phyloP scores from a whole-genome alignment of 768 basidiomycete species.

The Hypholoma sublateritium region DNA sequence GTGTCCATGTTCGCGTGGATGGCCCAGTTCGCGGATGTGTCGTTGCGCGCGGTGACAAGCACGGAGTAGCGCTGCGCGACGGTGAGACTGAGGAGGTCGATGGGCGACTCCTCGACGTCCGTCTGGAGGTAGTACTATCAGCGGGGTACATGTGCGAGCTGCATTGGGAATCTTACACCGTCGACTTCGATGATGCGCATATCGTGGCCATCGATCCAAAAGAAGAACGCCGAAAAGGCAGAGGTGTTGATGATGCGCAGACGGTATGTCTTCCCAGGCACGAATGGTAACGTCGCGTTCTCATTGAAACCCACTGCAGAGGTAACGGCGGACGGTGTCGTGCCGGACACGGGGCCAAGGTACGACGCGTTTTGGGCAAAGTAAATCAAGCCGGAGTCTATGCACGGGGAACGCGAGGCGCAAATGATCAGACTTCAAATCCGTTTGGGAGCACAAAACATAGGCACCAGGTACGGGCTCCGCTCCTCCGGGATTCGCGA shows the following conservation, averaged over 20 bases:
- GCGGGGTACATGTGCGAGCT: neutral
- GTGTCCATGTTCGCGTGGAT: conserved; percentile 92
- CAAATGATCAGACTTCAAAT: no score
- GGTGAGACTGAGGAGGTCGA: conserved; percentile 70
- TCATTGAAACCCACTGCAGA: conserved; percentile 80
- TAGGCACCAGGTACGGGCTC: conserved; percentile 78
- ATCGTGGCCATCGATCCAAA: conserved; percentile 88
- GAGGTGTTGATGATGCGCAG: conserved; percentile 85
- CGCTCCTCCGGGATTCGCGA: conserved; percentile 76
- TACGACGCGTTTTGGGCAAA: conserved; percentile 77
- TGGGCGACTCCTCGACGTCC: conserved; percentile 73
- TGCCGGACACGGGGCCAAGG: conserved; percentile 55
- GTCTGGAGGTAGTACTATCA: conserved; percentile 39
- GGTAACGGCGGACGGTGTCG: conserved; percentile 46
- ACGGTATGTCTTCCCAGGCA: conserved; percentile 87
- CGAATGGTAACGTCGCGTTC: conserved; percentile 81
- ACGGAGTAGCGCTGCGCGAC: conserved; percentile 94
- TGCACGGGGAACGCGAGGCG: no score
- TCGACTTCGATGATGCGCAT: conserved; percentile 86
- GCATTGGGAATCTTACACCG: conserved; percentile 49
- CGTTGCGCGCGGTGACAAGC: conserved; percentile 88
- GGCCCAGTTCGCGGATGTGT: conserved; percentile 80
- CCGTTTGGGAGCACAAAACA: no score
- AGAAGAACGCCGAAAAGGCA: conserved; percentile 73
- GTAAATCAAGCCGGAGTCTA: conserved; percentile 83